Conservation (phyloP, 345 rosid species). For the Salix dunnii region DNA sequence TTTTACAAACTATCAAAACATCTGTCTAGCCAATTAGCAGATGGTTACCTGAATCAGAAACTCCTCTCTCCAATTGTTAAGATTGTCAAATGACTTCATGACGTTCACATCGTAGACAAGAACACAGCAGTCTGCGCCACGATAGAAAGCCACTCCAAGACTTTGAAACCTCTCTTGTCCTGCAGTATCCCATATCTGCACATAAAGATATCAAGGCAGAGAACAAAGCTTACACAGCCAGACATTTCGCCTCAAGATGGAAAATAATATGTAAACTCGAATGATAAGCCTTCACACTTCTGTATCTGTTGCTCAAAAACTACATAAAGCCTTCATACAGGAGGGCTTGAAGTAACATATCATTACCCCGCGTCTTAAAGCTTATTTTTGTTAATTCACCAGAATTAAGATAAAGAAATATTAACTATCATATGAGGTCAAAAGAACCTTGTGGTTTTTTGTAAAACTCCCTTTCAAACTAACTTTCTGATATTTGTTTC, state of each 20-base stretch:
- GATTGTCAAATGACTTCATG: conserved; percentile 48
- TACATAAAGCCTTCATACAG: not conserved
- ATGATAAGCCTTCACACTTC: not conserved
- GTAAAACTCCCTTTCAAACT: not conserved
- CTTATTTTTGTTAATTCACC: not conserved
- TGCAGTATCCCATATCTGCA: conserved; percentile 95
- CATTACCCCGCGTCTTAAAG: not conserved
- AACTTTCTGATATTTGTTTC: not conserved
- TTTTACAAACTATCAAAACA: not conserved
- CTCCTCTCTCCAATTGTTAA: conserved; percentile 49
- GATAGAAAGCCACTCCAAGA: conserved; percentile 84
- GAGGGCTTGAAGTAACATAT: not conserved
- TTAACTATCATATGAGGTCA: not conserved
- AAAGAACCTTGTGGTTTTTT: not conserved
- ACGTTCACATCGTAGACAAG: conserved; percentile 83
- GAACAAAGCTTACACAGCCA: not conserved
- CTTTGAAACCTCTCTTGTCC: conserved; percentile 95
- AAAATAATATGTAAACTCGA: not conserved
- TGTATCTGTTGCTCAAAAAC: too few species aligned
- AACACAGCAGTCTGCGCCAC: conserved; percentile 84
- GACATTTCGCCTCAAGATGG: not conserved
- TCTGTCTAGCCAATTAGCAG: not conserved
- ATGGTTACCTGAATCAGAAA: conserved; percentile 40
- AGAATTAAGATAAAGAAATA: not conserved
- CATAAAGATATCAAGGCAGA: not conserved